phyloP scores from a whole-genome alignment of 345 rosid genomes.

The Barbarea vulgaris region DNA sequence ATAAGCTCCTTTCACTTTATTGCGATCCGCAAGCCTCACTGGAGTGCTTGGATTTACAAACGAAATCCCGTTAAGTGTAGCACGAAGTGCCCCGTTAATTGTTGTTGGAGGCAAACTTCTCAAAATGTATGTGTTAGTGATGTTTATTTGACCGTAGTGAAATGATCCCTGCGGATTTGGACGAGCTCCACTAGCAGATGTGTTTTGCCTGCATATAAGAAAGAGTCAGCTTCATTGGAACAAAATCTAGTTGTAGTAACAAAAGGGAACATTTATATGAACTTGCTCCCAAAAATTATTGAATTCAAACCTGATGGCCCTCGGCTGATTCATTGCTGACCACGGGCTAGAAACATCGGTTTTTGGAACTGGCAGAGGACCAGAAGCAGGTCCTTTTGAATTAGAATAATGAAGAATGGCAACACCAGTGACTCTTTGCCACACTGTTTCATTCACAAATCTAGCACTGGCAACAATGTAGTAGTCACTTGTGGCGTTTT shows the following conservation, averaged over 20 bases:
- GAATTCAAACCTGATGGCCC: conserved; percentile 65
- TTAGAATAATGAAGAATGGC: conserved; percentile 89
- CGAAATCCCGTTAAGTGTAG: conserved; percentile 85
- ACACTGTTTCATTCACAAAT: conserved; percentile 81
- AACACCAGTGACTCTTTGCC: conserved; percentile 95
- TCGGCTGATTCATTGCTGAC: conserved; percentile 88
- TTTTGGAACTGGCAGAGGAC: conserved; percentile 78
- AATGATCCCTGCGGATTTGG: conserved; percentile 97
- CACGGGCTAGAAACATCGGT: conserved; percentile 70
- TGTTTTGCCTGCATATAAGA: conserved; percentile 62
- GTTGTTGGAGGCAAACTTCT: conserved; percentile 67
- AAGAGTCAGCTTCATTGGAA: conserved; percentile 8
- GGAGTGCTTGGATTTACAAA: conserved; percentile 74
- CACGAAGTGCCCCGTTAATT: conserved; percentile 61
- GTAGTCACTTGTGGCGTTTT: conserved; percentile 78
- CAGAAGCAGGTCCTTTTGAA: conserved; percentile 77
- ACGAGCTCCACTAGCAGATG: conserved; percentile 93
- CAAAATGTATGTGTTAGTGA: conserved; percentile 69
- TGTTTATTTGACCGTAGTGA: conserved; percentile 85
- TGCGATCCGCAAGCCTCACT: conserved; percentile 70
- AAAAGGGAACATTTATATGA: neutral
- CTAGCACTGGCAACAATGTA: conserved; percentile 96
- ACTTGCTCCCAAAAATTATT: neutral
- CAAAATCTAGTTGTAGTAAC: neutral
- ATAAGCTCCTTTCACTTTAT: conserved; percentile 75